Evolutionary conservation across 331 rosid genomes (phyloP), one percentile per base, ranked within the genome.

Genomic region (Rosa hybrid): DNA sequence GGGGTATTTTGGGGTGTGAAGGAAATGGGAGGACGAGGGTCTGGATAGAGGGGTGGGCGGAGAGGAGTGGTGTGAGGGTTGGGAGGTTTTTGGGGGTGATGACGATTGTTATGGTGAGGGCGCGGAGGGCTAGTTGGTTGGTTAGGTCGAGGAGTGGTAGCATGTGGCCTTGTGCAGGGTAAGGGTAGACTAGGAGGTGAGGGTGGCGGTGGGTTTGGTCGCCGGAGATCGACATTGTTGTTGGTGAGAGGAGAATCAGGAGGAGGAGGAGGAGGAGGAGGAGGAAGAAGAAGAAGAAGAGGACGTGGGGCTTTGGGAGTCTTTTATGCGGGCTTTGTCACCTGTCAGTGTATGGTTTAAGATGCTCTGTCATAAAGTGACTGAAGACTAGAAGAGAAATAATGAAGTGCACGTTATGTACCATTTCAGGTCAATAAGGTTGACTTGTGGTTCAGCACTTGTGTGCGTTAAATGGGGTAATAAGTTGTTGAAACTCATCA

Each of bases 131-230:
- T 14, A 89, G 78, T 23, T 82, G 91, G 88, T 81, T 85, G 46
- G 79, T 44, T 42, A 86, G 60, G 46, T 90, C 97, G 0, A 90
- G 86, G n/a, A 87, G 89, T 8, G 93, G 1, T 0, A 90, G 90
- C 18, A 89, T 79, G 81, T 92, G 93, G 10, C 97, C 97, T 78
- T 92, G 91, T 3, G 97, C 91, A 8, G 97, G 94, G 86, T 81
- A 89, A 1, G 97, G 97, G 54, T 83, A 86, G 0, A 90, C 67
- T 2, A 92, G 81, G 18, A 92, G 72, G 63, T 92, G 93, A 9
- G 78, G 76, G 5, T 12, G 75, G 6, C 6, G 5, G 56, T 11
- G 72, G 50, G 7, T 25, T 23, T 60, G 30, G 10, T 7, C 8
- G 71, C 48, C n/a, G 3, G 83, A 13, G 38, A 5, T 41, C 0